phyloP scores from a whole-genome alignment of 768 basidiomycete species.

The Leccinum ochraceum region DNA sequence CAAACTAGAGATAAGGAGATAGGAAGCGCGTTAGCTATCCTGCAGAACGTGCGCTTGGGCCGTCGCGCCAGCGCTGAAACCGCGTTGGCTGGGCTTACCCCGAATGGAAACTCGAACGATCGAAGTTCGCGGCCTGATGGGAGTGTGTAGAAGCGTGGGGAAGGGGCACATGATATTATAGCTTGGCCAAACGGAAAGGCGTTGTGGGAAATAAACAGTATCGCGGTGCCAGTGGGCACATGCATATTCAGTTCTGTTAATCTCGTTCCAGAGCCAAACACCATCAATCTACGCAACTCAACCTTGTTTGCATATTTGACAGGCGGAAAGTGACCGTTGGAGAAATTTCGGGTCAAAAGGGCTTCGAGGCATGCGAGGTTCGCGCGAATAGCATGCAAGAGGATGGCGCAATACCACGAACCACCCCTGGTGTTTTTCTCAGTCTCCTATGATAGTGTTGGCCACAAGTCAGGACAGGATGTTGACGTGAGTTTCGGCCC shows the following conservation, averaged over 20 bases:
- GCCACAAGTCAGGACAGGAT: not conserved
- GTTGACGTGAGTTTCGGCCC: not conserved
- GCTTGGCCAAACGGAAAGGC: not conserved
- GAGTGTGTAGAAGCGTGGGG: constrained; percentile 22
- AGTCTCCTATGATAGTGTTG: not conserved
- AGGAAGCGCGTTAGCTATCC: constrained; percentile 3
- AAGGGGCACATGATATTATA: not conserved
- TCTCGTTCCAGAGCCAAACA: constrained; percentile 1
- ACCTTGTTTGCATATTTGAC: constrained; percentile 14
- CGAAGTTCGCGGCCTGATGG: constrained; percentile 10
- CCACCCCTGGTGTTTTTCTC: constrained; percentile 1
- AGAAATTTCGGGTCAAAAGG: not conserved
- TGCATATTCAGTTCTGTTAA: not conserved
- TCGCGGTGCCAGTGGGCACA: not conserved
- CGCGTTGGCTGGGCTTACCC: not conserved
- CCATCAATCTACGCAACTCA: constrained; percentile 11
- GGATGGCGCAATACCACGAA: not conserved
- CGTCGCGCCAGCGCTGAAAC: constrained; percentile 7
- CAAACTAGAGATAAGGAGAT: constrained; percentile 1
- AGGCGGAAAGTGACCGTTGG: not conserved
- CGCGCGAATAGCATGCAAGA: constrained; percentile 2
- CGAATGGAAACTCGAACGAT: constrained; percentile 13
- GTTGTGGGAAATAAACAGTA: not conserved
- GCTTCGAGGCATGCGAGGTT: not conserved
- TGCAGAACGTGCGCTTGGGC: not conserved